Conservation (phyloP, 1,284 basidiomycete species). For the Ganoderma meredithae region DNA sequence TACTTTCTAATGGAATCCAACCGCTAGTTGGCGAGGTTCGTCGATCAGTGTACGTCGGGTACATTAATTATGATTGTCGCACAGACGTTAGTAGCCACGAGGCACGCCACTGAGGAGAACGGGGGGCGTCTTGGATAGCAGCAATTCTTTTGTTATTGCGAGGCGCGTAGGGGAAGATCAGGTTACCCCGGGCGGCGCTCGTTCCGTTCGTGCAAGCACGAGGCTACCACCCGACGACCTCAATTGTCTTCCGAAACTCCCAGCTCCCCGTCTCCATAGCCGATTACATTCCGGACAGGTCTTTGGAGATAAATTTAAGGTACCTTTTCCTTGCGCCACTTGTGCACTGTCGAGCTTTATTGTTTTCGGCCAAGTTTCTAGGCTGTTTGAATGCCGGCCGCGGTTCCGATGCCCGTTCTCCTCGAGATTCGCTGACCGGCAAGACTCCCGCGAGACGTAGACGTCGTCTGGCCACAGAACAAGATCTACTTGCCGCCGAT, state of each 20-base stretch:
- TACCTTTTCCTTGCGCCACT: not conserved
- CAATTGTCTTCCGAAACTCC: constrained; percentile 23
- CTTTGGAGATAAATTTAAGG: not conserved
- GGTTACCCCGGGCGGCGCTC: not conserved
- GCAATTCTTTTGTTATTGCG: not conserved
- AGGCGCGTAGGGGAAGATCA: not conserved
- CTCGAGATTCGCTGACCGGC: not conserved
- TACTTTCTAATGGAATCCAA: not conserved
- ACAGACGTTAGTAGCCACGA: constrained; percentile 1
- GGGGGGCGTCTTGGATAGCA: not conserved
- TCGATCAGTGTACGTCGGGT: not conserved
- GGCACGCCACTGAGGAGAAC: constrained; percentile 15
- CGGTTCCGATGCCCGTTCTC: not conserved
- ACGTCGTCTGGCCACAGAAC: not conserved
- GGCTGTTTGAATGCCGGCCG: not conserved
- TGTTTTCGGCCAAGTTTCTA: not conserved
- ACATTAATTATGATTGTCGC: not conserved
- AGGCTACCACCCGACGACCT: constrained; percentile 27
- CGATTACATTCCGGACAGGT: not conserved
- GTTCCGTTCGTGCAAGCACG: constrained; percentile 18
- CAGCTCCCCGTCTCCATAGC: constrained; percentile 20
- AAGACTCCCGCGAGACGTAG: not conserved
- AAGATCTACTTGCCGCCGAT: constrained; percentile 18
- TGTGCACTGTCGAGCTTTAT: not conserved
- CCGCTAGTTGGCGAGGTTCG: constrained; percentile 7